Evolutionary conservation across 2,329 filamentous ascomycete species (phyloP).

Genomic region (Colletotrichum endophyticum): DNA sequence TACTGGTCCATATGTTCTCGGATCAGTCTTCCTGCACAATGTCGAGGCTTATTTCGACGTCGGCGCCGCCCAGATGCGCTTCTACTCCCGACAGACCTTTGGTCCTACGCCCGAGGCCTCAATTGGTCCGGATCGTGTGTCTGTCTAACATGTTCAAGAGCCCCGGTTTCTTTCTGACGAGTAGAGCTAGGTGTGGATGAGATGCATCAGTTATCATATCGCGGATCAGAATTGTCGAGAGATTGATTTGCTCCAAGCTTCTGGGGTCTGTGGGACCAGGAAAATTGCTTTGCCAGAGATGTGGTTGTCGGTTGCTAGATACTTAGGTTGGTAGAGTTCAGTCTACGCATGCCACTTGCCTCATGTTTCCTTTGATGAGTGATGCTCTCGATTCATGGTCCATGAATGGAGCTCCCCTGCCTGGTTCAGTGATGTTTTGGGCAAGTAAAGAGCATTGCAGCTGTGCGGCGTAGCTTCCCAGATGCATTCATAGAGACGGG

Average conservation of each 20-base stretch:
- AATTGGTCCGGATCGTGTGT: background rate
- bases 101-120: slow-evolving; percentile 8
- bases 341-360: slow-evolving; percentile 5
- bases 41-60: slow-evolving; percentile 54
- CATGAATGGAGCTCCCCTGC: background rate
- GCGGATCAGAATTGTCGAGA: background rate
- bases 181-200: background rate
- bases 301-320: slow-evolving; percentile 6
- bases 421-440: background rate
- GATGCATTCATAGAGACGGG: background rate
- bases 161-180: background rate
- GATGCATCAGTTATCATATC: background rate
- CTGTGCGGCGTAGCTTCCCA: background rate
- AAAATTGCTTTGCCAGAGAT: background rate
- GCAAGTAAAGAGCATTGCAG: accelerated
- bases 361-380: background rate
- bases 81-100: slow-evolving; percentile 35
- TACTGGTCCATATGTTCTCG: slow-evolving; percentile 52
- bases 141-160: background rate
- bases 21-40: slow-evolving; percentile 56
- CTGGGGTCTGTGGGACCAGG: background rate
- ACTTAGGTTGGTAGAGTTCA: background rate
- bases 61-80: slow-evolving; percentile 49
- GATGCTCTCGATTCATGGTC: background rate
- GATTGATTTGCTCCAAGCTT: background rate